Conservation (phyloP, 176 grass and related monocot genomes). For the Eleusine indica region DNA sequence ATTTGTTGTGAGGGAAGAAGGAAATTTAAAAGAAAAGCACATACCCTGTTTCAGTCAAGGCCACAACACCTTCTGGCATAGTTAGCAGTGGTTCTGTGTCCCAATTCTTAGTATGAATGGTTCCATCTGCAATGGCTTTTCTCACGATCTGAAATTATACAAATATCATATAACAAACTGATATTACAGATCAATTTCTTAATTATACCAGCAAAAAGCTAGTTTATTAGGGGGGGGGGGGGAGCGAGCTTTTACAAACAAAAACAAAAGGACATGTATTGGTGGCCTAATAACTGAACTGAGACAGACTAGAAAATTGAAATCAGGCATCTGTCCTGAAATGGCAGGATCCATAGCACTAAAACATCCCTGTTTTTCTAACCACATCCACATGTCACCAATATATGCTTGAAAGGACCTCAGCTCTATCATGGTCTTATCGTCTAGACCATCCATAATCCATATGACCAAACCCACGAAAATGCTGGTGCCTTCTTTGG, state of each 20-base stretch:
- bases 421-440: not conserved
- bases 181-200: conserved; percentile 23
- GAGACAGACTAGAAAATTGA: conserved; percentile 19
- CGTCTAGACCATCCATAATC: not conserved
- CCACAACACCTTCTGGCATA: conserved; percentile 51
- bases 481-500: not conserved
- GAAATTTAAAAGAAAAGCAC: conserved; percentile 22
- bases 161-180: conserved; percentile 26
- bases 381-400: conserved; percentile 15
- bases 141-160: conserved; percentile 56
- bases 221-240: not conserved
- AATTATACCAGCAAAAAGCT: conserved; percentile 23
- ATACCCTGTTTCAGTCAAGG: conserved; percentile 55
- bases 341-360: conserved; percentile 26
- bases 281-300: not conserved
- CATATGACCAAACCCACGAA: not conserved
- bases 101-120: conserved; percentile 88
- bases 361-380: conserved; percentile 20
- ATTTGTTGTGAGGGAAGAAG: not conserved
- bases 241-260: not conserved
- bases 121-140: conserved; percentile 72
- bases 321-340: conserved; percentile 20
- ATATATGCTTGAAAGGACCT: conserved; percentile 21
- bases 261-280: not conserved
- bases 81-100: conserved; percentile 83